Evolutionary conservation across 192 early-diverging fungal species (phyloP).

Genomic region (Martensiomyces pterosporus): DNA sequence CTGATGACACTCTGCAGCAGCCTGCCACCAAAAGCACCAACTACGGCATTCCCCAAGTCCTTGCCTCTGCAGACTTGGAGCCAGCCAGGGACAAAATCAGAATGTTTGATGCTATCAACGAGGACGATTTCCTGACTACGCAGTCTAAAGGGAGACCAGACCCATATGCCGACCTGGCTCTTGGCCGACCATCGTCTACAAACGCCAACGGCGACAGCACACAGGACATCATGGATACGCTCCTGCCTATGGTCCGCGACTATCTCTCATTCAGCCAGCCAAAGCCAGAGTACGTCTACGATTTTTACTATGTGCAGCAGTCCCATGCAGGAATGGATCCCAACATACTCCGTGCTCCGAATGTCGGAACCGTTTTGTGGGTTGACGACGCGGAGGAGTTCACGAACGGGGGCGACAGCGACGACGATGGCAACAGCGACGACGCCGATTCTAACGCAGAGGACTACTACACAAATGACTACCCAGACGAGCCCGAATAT

Average conservation of each 20-base stretch:
- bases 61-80: constrained; percentile 33
- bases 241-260: constrained; percentile 67
- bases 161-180: constrained; percentile 14
- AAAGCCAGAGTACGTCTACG: constrained; percentile 65
- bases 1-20: not conserved
- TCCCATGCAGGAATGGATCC: not conserved
- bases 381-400: constrained; percentile 49
- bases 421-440: constrained; percentile 31
- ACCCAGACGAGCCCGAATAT: constrained; percentile 63
- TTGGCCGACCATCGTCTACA: constrained; percentile 4
- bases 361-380: constrained; percentile 45
- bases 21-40: not conserved
- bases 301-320: constrained; percentile 65
- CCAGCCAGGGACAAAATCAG: constrained; percentile 45
- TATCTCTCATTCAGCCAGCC: constrained; percentile 48
- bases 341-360: not conserved
- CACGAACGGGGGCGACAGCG: constrained; percentile 29
- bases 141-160: not conserved
- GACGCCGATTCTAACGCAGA: constrained; percentile 70
- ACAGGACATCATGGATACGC: constrained; percentile 54
- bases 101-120: constrained; percentile 66
- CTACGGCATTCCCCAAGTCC: constrained; percentile 26
- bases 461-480: constrained; percentile 76
- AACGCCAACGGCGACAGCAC: not conserved
- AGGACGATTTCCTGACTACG: constrained; percentile 31